phyloP scores from a whole-genome alignment of 2,329 filamentous ascomycete genomes.

The Penicillium sumatraense region DNA sequence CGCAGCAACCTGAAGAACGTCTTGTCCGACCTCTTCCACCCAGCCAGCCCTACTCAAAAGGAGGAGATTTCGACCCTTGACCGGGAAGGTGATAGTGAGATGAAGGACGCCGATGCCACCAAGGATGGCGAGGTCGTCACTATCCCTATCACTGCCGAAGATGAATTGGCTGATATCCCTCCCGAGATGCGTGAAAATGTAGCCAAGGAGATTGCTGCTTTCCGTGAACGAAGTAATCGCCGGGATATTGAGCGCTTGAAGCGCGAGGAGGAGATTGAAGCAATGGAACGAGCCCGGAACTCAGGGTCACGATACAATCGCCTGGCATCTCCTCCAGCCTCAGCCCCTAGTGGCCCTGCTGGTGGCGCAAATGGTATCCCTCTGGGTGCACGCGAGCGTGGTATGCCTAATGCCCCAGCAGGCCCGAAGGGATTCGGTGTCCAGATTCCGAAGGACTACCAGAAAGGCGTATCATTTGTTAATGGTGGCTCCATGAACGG shows the following conservation, averaged over 20 bases:
- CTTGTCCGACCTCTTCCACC: slow-evolving; percentile 74
- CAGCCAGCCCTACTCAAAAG: slow-evolving; percentile 54
- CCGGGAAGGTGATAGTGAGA: slow-evolving; percentile 68
- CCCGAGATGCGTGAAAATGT: slow-evolving; percentile 96
- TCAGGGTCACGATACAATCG: slow-evolving; percentile 66
- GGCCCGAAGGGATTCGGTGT: slow-evolving; percentile 66
- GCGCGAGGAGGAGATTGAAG: slow-evolving; percentile 90
- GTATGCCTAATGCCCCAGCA: slow-evolving; percentile 75
- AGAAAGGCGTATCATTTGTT: slow-evolving; percentile 80
- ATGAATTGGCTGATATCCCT: slow-evolving; percentile 93
- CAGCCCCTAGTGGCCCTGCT: slow-evolving; percentile 65
- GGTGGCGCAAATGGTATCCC: slow-evolving; percentile 75
- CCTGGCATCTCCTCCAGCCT: slow-evolving; percentile 71
- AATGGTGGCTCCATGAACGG: slow-evolving; percentile 74
- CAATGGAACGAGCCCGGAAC: slow-evolving; percentile 77
- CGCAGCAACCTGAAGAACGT: slow-evolving; percentile 69
- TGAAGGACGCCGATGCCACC: slow-evolving; percentile 65
- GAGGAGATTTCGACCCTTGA: slow-evolving; percentile 57
- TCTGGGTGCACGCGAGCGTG: slow-evolving; percentile 70
- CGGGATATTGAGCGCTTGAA: slow-evolving; percentile 86
- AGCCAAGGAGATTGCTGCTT: slow-evolving; percentile 89
- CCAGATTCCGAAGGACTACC: slow-evolving; percentile 72
- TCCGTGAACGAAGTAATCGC: slow-evolving; percentile 86
- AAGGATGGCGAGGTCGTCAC: slow-evolving; percentile 80
- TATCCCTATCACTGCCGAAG: slow-evolving; percentile 83